phyloP scores from a whole-genome alignment of 768 basidiomycete species.

The Pisolithus sp. region DNA sequence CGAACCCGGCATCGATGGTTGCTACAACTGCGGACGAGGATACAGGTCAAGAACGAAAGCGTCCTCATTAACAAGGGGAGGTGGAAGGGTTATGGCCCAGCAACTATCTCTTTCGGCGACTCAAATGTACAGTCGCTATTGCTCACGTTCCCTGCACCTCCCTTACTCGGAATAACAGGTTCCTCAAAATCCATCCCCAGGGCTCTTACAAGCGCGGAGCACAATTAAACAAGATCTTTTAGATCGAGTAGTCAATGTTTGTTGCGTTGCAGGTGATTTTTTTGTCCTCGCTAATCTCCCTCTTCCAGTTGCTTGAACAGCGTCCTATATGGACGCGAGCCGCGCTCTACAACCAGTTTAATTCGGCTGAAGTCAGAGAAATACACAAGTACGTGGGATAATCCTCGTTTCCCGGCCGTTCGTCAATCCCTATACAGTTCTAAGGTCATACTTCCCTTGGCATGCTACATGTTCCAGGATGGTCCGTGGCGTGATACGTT shows the following conservation, averaged over 20 bases:
- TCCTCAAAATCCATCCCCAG: constrained; percentile 57
- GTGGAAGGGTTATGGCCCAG: constrained; percentile 81
- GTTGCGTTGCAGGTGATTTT: neutral
- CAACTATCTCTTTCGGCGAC: constrained; percentile 63
- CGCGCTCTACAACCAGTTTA: constrained; percentile 79
- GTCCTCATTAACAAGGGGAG: constrained; percentile 80
- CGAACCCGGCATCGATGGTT: constrained; percentile 67
- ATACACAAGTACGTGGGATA: constrained; percentile 59
- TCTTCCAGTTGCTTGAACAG: constrained; percentile 55
- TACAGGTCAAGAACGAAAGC: constrained; percentile 75
- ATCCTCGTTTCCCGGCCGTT: neutral
- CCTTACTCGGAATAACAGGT: constrained; percentile 33
- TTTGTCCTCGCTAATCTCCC: constrained; percentile 7
- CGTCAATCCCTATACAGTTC: constrained; percentile 43
- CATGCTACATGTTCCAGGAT: constrained; percentile 86
- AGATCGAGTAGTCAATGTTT: constrained; percentile 48
- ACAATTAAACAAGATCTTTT: constrained; percentile 51
- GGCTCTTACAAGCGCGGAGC: constrained; percentile 54
- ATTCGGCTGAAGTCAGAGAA: constrained; percentile 57
- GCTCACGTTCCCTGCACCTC: neutral
- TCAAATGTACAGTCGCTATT: constrained; percentile 27
- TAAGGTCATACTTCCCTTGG: constrained; percentile 71
- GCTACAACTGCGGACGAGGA: constrained; percentile 62
- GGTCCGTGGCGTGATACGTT: constrained; percentile 93
- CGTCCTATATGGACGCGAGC: constrained; percentile 89